phyloP scores from a whole-genome alignment of 2,329 filamentous ascomycete genomes.

The Pseudogymnoascus sp. region DNA sequence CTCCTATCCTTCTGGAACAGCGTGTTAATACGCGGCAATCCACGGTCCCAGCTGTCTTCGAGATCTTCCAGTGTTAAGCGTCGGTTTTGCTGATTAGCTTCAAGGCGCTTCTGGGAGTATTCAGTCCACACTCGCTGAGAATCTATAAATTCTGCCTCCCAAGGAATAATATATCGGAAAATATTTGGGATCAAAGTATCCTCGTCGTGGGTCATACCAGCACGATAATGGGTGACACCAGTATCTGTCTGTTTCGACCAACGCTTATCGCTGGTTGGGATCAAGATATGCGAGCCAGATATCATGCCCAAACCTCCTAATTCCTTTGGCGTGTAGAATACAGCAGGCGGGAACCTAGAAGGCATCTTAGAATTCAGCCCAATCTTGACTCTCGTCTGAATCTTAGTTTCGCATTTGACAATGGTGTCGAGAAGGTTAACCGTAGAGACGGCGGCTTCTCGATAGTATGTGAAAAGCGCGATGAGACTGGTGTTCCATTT shows the following conservation, averaged over 20 bases:
- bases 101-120: conserved; percentile 94
- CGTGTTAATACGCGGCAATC: conserved; percentile 95
- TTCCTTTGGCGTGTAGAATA: conserved; percentile 98
- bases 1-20: conserved; percentile 98
- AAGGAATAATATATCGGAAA: conserved; percentile 97
- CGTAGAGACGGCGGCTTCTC: conserved; percentile 92
- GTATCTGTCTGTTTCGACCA: conserved; percentile 98
- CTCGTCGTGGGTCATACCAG: conserved; percentile 96
- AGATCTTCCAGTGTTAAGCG: conserved; percentile 90
- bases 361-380: conserved; percentile 99
- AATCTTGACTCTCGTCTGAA: conserved; percentile 97
- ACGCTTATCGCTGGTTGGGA: conserved; percentile 93
- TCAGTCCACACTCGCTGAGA: conserved; percentile 99
- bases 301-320: conserved; percentile 97
- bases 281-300: conserved; percentile 94
- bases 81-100: conserved; percentile 95
- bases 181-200: conserved; percentile 98
- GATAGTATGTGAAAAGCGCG: conserved; percentile 95
- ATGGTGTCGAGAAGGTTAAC: conserved; percentile 92
- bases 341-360: conserved; percentile 92
- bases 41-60: conserved; percentile 97
- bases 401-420: conserved; percentile 99
- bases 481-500: conserved; percentile 99
- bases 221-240: conserved; percentile 91
- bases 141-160: conserved; percentile 98